These are phyloP conservation scores for Neurospora sp. DNA, from an alignment of 2,329 filamentous ascomycete species.

Conservation along the genomic window DNA sequence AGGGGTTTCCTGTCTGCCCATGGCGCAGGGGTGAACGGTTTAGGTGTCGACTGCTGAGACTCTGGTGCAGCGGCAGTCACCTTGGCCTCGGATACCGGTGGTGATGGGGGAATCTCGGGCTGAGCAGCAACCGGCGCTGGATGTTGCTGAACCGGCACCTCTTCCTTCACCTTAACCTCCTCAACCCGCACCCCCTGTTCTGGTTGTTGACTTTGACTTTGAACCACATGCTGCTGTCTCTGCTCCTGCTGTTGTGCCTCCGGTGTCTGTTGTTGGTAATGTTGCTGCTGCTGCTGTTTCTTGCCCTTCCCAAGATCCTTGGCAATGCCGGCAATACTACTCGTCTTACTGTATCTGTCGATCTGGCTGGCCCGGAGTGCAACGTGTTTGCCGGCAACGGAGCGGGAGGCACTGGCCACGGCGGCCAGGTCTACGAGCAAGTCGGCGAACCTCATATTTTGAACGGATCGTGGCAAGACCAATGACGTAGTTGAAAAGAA, in stretches of 20 bases:
- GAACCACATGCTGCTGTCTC: neutral
- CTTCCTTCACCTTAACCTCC: neutral
- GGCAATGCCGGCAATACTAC: constrained; percentile 28
- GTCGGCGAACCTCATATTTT: constrained; percentile 52
- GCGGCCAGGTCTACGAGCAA: constrained; percentile 60
- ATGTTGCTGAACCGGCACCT: neutral
- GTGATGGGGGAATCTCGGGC: neutral
- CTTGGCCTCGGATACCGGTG: neutral
- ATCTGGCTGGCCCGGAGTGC: constrained; percentile 47
- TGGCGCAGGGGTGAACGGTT: constrained; percentile 11
- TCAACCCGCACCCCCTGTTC: neutral
- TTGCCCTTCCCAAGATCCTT: constrained; percentile 19
- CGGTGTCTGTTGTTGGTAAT: neutral
- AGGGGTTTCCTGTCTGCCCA: constrained; percentile 10
- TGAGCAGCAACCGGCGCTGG: neutral
- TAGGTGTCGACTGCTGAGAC: neutral
- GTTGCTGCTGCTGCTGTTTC: constrained; percentile 5
- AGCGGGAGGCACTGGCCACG: constrained; percentile 59
- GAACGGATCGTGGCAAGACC: neutral
- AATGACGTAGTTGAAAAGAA: neutral
- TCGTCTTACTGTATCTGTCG: constrained; percentile 38
- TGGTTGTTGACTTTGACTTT: neutral
- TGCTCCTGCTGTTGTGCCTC: neutral
- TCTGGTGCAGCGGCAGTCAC: neutral
- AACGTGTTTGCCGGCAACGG: constrained; percentile 54